A percentile compares a stretch with the other conserved stretches of the same genome.
These are phyloP conservation scores for Boletus sp. DNA, from an alignment of 1,284 basidiomycete species.

Conservation along the genomic window DNA sequence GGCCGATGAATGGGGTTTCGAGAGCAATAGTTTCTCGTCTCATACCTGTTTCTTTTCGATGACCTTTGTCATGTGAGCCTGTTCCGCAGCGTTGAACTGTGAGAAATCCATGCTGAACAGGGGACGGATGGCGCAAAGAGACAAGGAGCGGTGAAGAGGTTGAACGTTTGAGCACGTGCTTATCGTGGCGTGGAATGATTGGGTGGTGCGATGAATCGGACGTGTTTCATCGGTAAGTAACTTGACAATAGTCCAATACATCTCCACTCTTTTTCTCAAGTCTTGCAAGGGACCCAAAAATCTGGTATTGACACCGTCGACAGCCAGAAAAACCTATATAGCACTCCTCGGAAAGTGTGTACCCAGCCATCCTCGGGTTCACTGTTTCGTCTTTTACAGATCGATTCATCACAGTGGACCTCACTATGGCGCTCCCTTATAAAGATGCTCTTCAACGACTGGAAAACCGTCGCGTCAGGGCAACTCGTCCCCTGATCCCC, in stretches of 20 bases:
- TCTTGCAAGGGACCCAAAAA: not conserved
- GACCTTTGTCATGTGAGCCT: slow-evolving; percentile 85
- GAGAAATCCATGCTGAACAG: slow-evolving; percentile 76
- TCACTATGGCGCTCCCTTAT: slow-evolving; percentile 60
- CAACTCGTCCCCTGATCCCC: slow-evolving; percentile 83
- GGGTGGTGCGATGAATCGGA: not conserved
- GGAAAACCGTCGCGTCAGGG: slow-evolving; percentile 84
- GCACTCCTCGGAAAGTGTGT: slow-evolving; percentile 19
- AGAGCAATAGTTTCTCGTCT: slow-evolving; percentile 17
- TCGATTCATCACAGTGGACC: slow-evolving; percentile 34
- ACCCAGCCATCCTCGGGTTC: not conserved
- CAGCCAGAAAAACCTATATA: slow-evolving; percentile 17
- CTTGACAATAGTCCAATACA: not conserved
- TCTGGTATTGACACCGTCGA: slow-evolving; percentile 12
- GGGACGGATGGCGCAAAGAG: slow-evolving; percentile 10
- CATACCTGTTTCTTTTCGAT: slow-evolving; percentile 91
- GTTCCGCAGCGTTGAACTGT: slow-evolving; percentile 78
- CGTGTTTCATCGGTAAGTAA: not conserved
- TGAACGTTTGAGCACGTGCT: slow-evolving; percentile 20
- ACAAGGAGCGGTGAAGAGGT: not conserved
- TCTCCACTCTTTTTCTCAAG: slow-evolving; percentile 1
- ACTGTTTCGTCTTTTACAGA: slow-evolving; percentile 21
- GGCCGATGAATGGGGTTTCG: not conserved
- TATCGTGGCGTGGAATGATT: slow-evolving; percentile 7
- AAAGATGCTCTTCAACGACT: slow-evolving; percentile 75